Conservation (phyloP, 169 alveolate genomes). For the Plasmodium gallinaceum region DNA sequence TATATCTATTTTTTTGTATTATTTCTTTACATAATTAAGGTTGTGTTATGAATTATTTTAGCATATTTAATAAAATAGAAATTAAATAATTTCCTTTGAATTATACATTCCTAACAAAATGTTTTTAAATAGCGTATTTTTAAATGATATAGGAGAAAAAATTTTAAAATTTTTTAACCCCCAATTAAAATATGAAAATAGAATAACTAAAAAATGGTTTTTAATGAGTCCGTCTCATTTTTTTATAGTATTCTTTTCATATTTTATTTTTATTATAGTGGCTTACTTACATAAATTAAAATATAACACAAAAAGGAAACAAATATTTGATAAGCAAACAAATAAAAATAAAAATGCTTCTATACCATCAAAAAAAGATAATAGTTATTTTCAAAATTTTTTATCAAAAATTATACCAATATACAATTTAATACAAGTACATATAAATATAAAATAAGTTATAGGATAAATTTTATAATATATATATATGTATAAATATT, state of each 20-base stretch:
- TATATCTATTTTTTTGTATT: too few species aligned
- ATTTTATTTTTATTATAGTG: conserved; percentile 15
- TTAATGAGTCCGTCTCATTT: conserved; percentile 52
- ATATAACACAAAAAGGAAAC: conserved; percentile 6
- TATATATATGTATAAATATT: neutral
- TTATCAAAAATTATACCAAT: conserved; percentile 6
- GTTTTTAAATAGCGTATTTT: conserved; percentile 27
- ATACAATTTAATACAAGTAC: conserved; percentile 51
- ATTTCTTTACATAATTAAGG: too few species aligned
- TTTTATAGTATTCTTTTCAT: conserved; percentile 34
- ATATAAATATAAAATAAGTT: neutral
- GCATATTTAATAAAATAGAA: too few species aligned
- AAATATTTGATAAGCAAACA: too few species aligned
- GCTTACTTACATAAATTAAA: conserved; percentile 25
- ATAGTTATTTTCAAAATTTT: too few species aligned
- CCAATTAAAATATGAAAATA: conserved; percentile 30
- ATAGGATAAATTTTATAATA: neutral
- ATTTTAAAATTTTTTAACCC: conserved; percentile 52
- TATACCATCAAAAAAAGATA: too few species aligned
- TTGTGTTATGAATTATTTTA: too few species aligned
- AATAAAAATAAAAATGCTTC: too few species aligned
- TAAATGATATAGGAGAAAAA: conserved; percentile 30
- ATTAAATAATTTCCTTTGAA: too few species aligned
- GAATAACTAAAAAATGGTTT: conserved; percentile 57
- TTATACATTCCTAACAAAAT: neutral